Conservation (phyloP, 225 moss, liverwort and hornwort species). For the Physcomitrellopsis africana region DNA sequence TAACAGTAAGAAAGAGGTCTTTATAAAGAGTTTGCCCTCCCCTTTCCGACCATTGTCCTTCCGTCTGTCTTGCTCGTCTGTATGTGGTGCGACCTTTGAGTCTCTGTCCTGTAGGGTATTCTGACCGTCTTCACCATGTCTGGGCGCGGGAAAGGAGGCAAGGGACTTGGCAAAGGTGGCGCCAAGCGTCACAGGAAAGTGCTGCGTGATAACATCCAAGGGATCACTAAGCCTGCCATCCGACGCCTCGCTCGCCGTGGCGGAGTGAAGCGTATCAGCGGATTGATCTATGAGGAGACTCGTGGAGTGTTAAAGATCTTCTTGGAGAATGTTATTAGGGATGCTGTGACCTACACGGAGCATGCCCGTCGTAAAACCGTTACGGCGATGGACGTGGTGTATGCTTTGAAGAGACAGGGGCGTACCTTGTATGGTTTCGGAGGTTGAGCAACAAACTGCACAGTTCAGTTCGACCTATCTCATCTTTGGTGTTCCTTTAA, state of each 20-base stretch:
- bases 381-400: conserved; percentile 41
- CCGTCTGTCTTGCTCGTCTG: neutral
- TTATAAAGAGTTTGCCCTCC: neutral
- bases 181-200: conserved; percentile 44
- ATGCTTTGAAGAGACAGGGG: conserved; percentile 37
- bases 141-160: conserved; percentile 37
- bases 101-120: neutral
- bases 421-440: conserved; percentile 32
- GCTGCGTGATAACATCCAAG: conserved; percentile 39
- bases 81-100: neutral
- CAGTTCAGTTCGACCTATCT: too few relatives aligned
- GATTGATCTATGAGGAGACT: conserved; percentile 40
- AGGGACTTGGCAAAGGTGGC: conserved; percentile 40
- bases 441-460: neutral
- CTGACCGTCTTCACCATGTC: conserved; percentile 5
- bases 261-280: conserved; percentile 40
- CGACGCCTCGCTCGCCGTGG: conserved; percentile 37
- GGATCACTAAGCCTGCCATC: conserved; percentile 40
- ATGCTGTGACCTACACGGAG: conserved; percentile 38
- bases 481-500: too few relatives aligned
- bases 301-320: conserved; percentile 40
- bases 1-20: neutral
- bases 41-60: neutral
- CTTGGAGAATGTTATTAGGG: conserved; percentile 36
- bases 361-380: conserved; percentile 39